Base-by-base conservation (phyloP, 345 rosid species). In the Laguncularia racemosa region DNA sequence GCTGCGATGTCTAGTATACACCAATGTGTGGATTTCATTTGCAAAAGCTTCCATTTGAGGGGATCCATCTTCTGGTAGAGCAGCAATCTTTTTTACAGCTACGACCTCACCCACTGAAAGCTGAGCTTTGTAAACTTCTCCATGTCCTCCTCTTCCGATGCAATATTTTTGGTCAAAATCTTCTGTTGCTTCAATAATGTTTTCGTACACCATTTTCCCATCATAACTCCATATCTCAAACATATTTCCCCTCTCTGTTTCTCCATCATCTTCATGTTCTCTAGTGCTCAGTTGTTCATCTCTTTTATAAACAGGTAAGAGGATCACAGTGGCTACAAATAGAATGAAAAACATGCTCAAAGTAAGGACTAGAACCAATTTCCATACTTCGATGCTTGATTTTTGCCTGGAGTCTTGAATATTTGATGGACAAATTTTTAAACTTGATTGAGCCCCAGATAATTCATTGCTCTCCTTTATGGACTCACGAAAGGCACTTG, bases 11-110 rank as follows among this genome's bases (percentile, higher is more conserved):
- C 67, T 54, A 18, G 50, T 20, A 11, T 69, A 53, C 0, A 68
- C 54, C 19, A 71, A 28, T 9, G 66, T 55, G 2, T 16, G 26
- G 2, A 74, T 69, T 48, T 78, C 79, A 6, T 62, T 74, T 57
- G 33, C 4, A 8, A 78, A 78, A 3, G 53, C 71, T 26, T 59
- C 63, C 26, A 52, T 58, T 13, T 47, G 16, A 2, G 5, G 21
- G 5, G 33, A 44, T 13, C 55, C 58, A 1, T 26, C 20, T 0
- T 57, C 40, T 1, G n/a, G 26, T 0, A 17, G 15, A 3, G 20
- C 38, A 0, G 47, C 53, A 14, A 74, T 11, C 50, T 69, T 74
- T 50, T 74, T 74, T 1, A 74, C 58, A 13, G 72, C 78, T 2
- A 74, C 66, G 13, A 13, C 20, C 4, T 14, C 40, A 6, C 58